These are phyloP conservation scores for Anthracocystis setariae DNA, from an alignment of 1,284 basidiomycete genomes.

Conservation along the genomic window DNA sequence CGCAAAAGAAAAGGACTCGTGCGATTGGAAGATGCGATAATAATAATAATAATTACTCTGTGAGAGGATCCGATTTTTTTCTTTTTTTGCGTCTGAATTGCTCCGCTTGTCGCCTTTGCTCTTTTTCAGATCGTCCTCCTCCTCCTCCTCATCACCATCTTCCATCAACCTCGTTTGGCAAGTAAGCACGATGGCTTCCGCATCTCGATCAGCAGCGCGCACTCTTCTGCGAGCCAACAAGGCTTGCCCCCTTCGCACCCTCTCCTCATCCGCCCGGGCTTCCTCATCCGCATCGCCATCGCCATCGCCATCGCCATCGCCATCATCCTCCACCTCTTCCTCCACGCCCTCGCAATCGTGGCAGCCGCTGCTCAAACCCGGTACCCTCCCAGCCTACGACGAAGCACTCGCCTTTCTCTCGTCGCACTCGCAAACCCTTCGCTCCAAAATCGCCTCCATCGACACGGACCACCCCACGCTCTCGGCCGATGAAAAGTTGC, in stretches of 20 bases:
- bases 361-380: conserved; percentile 73
- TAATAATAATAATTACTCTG: too few relatives aligned
- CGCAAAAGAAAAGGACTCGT: conserved; percentile 11
- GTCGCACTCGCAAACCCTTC: conserved; percentile 68
- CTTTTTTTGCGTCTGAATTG: not conserved
- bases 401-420: conserved; percentile 78
- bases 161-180: not conserved
- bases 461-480: conserved; percentile 14
- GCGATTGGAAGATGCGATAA: conserved; percentile 28
- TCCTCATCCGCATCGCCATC: not conserved
- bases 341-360: conserved; percentile 20
- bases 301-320: too few relatives aligned
- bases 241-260: conserved; percentile 2
- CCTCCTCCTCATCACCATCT: not conserved
- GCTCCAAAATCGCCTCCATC: conserved; percentile 70
- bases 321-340: not conserved
- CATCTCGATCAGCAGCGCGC: conserved; percentile 7
- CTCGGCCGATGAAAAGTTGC: conserved; percentile 14
- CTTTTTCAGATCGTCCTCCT: not conserved
- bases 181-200: conserved; percentile 11
- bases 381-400: conserved; percentile 83
- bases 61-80: conserved; percentile 9
- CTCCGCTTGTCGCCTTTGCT: conserved; percentile 5
- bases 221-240: conserved; percentile 3
- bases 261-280: conserved; percentile 8